Evolutionary conservation across 192 early-diverging fungal genomes (phyloP).

Genomic region (Cetraspora pellucida): DNA sequence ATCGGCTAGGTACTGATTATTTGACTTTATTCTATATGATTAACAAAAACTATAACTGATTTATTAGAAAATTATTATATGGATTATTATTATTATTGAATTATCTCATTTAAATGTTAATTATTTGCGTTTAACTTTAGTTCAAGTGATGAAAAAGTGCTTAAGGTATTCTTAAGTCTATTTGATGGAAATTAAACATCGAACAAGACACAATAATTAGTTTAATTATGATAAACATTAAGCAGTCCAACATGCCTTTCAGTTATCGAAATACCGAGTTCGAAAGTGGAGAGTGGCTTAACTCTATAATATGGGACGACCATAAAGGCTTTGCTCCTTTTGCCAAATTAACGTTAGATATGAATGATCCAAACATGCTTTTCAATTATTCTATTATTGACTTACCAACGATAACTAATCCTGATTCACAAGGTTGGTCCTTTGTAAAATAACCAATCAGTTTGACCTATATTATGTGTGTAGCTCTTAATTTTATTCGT

Average conservation of each 20-base stretch:
- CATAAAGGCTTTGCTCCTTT: conserved; percentile 57
- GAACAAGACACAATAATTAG: neutral
- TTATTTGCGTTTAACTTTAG: too few relatives aligned
- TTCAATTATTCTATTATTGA: conserved; percentile 63
- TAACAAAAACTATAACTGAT: too few relatives aligned
- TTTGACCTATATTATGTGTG: too few relatives aligned
- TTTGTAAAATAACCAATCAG: too few relatives aligned
- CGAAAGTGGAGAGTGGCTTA: conserved; percentile 71
- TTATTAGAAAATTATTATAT: too few relatives aligned
- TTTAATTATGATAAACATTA: neutral
- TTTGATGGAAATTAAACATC: too few relatives aligned
- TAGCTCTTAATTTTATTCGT: too few relatives aligned
- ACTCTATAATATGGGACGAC: conserved; percentile 81
- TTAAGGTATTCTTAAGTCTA: too few relatives aligned
- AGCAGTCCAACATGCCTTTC: neutral
- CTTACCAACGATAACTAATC: conserved; percentile 34
- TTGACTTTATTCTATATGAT: too few relatives aligned
- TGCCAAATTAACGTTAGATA: conserved; percentile 58
- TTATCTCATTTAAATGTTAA: too few relatives aligned
- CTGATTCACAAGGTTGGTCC: neutral
- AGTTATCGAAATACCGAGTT: conserved; percentile 40
- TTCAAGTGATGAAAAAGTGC: too few relatives aligned
- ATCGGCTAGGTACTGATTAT: conserved; percentile 5
- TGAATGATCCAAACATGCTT: conserved; percentile 79
- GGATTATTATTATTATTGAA: too few relatives aligned